These are phyloP conservation scores for Vitellaria paradoxa DNA, from an alignment of 179 eudicot species.

Conservation along the genomic window DNA sequence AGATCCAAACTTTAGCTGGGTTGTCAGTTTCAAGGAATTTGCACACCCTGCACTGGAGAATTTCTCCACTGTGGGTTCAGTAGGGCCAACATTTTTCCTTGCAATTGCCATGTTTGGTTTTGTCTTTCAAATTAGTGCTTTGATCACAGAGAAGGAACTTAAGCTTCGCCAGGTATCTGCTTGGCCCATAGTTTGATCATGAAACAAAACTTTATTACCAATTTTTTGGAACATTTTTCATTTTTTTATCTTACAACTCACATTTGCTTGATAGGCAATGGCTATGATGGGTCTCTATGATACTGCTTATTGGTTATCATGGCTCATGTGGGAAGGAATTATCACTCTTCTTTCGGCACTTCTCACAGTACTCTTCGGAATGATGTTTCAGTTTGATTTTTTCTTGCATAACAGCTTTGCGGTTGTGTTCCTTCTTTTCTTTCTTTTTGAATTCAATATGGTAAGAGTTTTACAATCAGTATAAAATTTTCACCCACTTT, in stretches of 20 bases:
- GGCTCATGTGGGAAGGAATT: constrained; percentile 88
- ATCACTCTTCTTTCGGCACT: constrained; percentile 63
- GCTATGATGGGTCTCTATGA: constrained; percentile 97
- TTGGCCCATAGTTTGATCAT: background rate
- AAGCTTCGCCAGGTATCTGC: constrained; percentile 84
- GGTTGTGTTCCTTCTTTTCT: constrained; percentile 70
- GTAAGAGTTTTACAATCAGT: constrained; percentile 33
- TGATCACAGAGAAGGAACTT: constrained; percentile 86
- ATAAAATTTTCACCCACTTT: background rate
- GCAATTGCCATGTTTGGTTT: constrained; percentile 92
- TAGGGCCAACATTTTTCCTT: constrained; percentile 83
- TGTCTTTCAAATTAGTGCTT: constrained; percentile 79
- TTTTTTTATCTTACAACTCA: background rate
- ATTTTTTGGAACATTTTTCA: constrained; percentile 2
- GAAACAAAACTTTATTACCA: background rate
- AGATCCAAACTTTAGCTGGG: constrained; percentile 81
- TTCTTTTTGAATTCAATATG: constrained; percentile 89
- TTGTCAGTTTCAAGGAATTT: constrained; percentile 75
- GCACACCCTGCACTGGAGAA: constrained; percentile 75
- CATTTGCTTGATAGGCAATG: constrained; percentile 67
- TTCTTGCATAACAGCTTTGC: constrained; percentile 78
- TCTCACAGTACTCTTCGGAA: constrained; percentile 80
- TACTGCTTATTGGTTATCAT: constrained; percentile 96
- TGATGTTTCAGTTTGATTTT: constrained; percentile 93
- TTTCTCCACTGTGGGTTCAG: constrained; percentile 53